These are phyloP conservation scores for Solanum chacoense DNA, from an alignment of 305 asterid species.

Conservation along the genomic window DNA sequence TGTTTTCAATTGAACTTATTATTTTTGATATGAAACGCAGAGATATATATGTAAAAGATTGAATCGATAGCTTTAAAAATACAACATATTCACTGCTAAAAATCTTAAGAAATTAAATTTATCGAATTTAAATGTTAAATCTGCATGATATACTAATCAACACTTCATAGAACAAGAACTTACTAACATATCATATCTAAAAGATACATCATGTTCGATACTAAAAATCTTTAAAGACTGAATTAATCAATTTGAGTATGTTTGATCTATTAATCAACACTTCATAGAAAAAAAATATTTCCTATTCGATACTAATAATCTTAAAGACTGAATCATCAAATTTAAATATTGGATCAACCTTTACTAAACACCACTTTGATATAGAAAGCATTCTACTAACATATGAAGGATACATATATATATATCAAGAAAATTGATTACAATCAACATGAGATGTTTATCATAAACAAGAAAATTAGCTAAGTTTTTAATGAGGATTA, in stretches of 20 bases:
- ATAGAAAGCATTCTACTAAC: not conserved
- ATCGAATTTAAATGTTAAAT: not conserved
- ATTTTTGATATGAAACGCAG: too few relatives aligned
- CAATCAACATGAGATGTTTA: not conserved
- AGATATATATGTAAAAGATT: too few relatives aligned
- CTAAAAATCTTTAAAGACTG: too few relatives aligned
- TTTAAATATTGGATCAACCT: not conserved
- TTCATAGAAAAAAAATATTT: not conserved
- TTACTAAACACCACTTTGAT: not conserved
- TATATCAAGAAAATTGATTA: not conserved
- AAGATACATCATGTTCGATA: not conserved
- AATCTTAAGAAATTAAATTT: too few relatives aligned
- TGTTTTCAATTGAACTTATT: too few relatives aligned
- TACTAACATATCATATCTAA: not conserved
- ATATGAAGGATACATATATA: not conserved
- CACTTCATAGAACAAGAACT: not conserved
- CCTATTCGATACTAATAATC: not conserved
- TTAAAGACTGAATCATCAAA: too few relatives aligned
- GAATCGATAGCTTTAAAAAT: not conserved
- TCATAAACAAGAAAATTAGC: not conserved
- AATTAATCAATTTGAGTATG: not conserved
- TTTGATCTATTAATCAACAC: not conserved
- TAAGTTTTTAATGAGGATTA: not conserved
- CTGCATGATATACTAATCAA: not conserved
- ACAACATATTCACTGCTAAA: not conserved